Evolutionary conservation across 148 eudicot genomes (phyloP).

Genomic region (Amaranthus hypochondriacus): DNA sequence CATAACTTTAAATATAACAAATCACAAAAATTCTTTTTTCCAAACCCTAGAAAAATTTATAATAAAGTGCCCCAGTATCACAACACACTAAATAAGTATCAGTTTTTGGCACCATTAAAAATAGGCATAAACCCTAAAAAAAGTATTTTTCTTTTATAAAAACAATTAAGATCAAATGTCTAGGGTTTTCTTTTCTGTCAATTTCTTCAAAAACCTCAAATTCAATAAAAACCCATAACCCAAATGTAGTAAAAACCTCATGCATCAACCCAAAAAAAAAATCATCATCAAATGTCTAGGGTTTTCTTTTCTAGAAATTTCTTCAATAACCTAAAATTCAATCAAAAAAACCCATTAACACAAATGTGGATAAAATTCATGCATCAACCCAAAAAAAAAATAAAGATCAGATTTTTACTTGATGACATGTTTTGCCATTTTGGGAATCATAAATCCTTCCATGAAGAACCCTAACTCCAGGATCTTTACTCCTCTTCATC

Average conservation of each 20-base stretch:
- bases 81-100: too few relatives aligned
- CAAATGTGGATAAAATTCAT: background rate
- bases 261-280: background rate
- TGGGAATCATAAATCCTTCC: slow-evolving; percentile 49
- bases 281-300: background rate
- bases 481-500: slow-evolving; percentile 34
- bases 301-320: background rate
- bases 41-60: too few relatives aligned
- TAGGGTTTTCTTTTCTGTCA: too few relatives aligned
- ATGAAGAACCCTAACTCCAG: slow-evolving; percentile 43
- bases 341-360: background rate
- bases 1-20: background rate
- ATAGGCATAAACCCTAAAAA: background rate
- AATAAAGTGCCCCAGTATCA: too few relatives aligned
- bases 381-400: background rate
- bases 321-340: background rate
- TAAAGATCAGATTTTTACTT: slow-evolving; percentile 34
- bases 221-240: too few relatives aligned
- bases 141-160: too few relatives aligned
- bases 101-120: too few relatives aligned
- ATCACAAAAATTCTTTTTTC: too few relatives aligned
- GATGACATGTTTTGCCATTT: slow-evolving; percentile 77
- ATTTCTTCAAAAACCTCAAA: too few relatives aligned
- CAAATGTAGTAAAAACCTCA: too few relatives aligned
- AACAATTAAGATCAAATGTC: too few relatives aligned